Conservation (phyloP, 257 asterid species). For the Capsicum chinense region DNA sequence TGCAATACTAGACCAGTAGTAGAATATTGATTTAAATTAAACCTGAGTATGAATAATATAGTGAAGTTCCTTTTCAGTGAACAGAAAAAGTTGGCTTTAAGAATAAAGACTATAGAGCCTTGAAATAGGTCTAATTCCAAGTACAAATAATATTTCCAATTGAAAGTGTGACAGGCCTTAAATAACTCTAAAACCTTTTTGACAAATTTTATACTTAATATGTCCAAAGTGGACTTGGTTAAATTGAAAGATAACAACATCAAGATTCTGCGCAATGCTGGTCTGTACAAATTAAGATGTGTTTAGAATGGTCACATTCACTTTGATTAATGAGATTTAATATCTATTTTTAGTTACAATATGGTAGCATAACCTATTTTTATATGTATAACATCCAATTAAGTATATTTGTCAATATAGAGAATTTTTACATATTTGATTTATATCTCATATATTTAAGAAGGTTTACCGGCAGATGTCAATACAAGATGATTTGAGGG, state of each 20-base stretch:
- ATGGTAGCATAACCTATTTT: neutral
- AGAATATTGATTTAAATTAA: neutral
- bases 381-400: neutral
- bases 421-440: neutral
- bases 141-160: constrained; percentile 23
- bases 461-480: no score
- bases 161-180: constrained; percentile 9
- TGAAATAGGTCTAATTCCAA: neutral
- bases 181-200: neutral
- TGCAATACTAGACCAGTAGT: neutral
- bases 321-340: constrained; percentile 9
- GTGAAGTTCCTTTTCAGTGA: neutral
- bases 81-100: neutral
- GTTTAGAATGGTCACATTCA: constrained; percentile 1
- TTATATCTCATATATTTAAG: no score
- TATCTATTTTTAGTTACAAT: constrained; percentile 20
- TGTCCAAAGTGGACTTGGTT: constrained; percentile 1
- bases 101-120: neutral
- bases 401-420: neutral
- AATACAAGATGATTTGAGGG: neutral
- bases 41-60: neutral
- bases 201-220: constrained; percentile 1
- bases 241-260: constrained; percentile 13
- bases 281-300: constrained; percentile 26
- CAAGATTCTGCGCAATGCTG: constrained; percentile 14